Evolutionary conservation across 2,329 filamentous ascomycete species (phyloP), one percentile per base, ranked within the genome.

Genomic region (Arthroderma sp.): DNA sequence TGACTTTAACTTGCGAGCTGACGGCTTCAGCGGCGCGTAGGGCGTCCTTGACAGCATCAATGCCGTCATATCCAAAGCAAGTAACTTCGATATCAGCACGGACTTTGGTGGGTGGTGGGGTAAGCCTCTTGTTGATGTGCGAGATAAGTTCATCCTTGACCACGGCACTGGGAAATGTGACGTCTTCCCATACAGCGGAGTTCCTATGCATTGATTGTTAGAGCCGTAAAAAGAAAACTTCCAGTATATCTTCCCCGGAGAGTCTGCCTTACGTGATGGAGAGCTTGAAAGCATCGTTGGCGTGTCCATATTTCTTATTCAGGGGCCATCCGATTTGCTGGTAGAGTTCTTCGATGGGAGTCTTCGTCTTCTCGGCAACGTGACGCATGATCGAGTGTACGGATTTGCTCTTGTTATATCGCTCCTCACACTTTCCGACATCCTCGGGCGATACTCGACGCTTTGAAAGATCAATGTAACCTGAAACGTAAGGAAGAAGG

Each of bases 351-450:
- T 97, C 89, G 69, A 98, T 94, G n/a, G 91, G 91, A 31, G 84
- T 87, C 70, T 87, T 84, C 44, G 90, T 95, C 81, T 96, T 96
- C 78, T 98, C 91, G 64, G 93, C 91, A 62, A 98, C 93, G 74
- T 98, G 93, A 73, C 91, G 86, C 88, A 98, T 91, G 75, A 98
- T 96, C 56, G 89, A 94, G 76, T 98, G 93, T 41, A 97, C 93
- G 80, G 95, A 94, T 80, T 98, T 98, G 79, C 89, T 88, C 85
- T 98, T 98, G 83, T 98, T 98, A 81, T 96, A 98, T 66, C 93
- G 84, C 79, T 98, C 93, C 73, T 98, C 93, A 73, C 94, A 98
- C 78, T 96, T 96, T 66, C 95, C 81, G 63, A 97, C 93, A 77
- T 98, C 93, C 73, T 98, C 93, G 47, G 93, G 87, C 44, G 91